Evolutionary conservation across 1,284 basidiomycete genomes (phyloP), one percentile per base, ranked within the genome.

Genomic region (Ceratobasidium sp.): DNA sequence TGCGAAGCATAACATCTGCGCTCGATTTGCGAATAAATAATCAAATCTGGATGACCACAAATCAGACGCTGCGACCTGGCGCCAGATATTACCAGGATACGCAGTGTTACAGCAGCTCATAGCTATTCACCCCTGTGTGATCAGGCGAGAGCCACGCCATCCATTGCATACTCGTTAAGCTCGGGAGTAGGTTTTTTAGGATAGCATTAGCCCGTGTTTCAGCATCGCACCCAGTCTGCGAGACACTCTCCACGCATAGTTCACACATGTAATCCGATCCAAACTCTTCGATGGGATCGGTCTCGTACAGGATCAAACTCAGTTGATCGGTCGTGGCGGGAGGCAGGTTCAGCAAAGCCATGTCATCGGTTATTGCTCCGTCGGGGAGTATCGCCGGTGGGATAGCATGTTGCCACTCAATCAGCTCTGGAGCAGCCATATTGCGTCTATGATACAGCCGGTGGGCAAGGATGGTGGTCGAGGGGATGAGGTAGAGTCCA

Each of bases 341-440:
- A 20, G 31, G n/a, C 15, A 49, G 23, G 17, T 31, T 33, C 17
- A 5, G 13, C 23, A 33, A 23, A 8, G 33, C 35, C 10, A 8
- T 51, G 7, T 45, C 60, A 20, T 49, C 33, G 10, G 17, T 20
- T 37, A 20, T 7, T 23, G 23, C 28, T 13, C 49, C 49, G 31
- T 23, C 20, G 5, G 28, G 51, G 28, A 53, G 45, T 37, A 13
- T 23, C 17, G 61, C 73, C 2, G 39, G 6, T 1, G 73, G 26
- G n/a, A 75, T 56, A 10, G 60, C 73, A 20, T 64, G 33, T 23
- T 75, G 73, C 73, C 73, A 75, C 23, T 65, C 61, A 37, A 75
- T 54, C 3, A 20, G 23, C 15, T 53, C 33, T 6, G 73, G 73
- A 1, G 60, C 73, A 11, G 61, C 35, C 13, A 75, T 26, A 4